These are phyloP conservation scores for Apiosordaria backusii DNA, from an alignment of 495 filamentous ascomycete species.

Conservation along the genomic window DNA sequence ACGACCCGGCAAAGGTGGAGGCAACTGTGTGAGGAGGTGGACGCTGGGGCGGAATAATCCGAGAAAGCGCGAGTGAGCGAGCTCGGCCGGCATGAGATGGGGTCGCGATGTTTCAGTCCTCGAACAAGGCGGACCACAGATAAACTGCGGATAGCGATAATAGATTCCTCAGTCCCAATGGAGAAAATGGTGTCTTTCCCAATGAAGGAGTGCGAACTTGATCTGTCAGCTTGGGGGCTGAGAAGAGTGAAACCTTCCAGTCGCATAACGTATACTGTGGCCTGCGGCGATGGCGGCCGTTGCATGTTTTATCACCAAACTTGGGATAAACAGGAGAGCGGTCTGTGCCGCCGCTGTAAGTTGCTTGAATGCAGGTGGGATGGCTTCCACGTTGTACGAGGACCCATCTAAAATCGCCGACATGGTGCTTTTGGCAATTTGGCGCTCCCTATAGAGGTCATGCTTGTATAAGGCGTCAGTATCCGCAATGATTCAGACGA, in stretches of 20 bases:
- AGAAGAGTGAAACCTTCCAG: background rate
- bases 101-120: background rate
- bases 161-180: background rate
- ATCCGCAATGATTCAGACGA: background rate
- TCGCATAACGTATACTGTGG: background rate
- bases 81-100: background rate
- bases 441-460: background rate
- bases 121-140: background rate
- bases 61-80: background rate
- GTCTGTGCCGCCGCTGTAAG: background rate
- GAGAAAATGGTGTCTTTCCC: background rate
- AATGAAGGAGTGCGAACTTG: background rate
- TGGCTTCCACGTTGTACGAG: background rate
- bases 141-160: background rate
- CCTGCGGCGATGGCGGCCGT: background rate
- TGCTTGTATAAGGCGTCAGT: background rate
- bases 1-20: slow-evolving; percentile 23
- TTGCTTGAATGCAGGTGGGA: background rate
- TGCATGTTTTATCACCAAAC: background rate
- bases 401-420: background rate
- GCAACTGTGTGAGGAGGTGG: slow-evolving; percentile 2
- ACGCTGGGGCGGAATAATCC: background rate
- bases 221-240: background rate
- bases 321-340: background rate
- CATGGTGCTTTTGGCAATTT: background rate